Evolutionary conservation across 257 asterid species (phyloP).

Genomic region (Sherardia arvensis): DNA sequence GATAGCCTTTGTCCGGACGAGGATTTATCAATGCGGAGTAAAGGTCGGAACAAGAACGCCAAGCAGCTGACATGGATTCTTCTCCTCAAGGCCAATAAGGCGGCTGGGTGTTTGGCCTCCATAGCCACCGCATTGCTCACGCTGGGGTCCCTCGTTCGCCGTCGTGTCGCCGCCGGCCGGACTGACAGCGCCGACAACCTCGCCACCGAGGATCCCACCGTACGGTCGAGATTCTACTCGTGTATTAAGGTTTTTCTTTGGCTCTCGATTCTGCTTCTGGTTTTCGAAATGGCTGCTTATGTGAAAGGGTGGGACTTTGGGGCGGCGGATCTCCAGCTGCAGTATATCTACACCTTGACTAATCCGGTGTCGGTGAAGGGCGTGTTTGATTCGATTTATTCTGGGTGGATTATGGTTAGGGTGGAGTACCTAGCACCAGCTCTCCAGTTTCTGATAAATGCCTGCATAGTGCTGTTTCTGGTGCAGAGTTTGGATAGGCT

Average conservation of each 20-base stretch:
- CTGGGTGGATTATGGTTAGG: conserved; percentile 67
- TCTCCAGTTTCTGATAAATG: conserved; percentile 65
- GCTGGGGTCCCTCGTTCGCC: conserved; percentile 58
- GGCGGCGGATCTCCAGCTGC: conserved; percentile 49
- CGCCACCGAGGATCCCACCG: conserved; percentile 25
- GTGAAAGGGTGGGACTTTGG: conserved; percentile 80
- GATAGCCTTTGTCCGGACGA: conserved; percentile 50
- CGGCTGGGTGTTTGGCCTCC: conserved; percentile 81
- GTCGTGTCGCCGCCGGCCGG: conserved; percentile 66
- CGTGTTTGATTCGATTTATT: conserved; percentile 48
- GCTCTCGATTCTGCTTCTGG: conserved; percentile 48
- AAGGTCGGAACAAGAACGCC: conserved; percentile 82
- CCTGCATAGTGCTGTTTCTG: conserved; percentile 57
- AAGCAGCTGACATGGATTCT: conserved; percentile 94
- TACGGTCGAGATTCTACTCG: conserved; percentile 40
- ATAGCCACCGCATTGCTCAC: conserved; percentile 68
- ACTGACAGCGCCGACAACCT: conserved; percentile 64
- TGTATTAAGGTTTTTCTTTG: conserved; percentile 55
- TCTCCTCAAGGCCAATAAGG: conserved; percentile 79
- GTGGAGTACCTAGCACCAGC: conserved; percentile 86
- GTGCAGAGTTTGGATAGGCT: conserved; percentile 84
- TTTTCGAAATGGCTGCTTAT: conserved; percentile 67
- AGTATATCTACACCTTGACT: conserved; percentile 34
- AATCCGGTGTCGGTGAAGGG: conserved; percentile 44
- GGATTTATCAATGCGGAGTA: conserved; percentile 25